These are phyloP conservation scores for Fusarium secorum DNA, from an alignment of 2,329 filamentous ascomycete species.

Conservation along the genomic window DNA sequence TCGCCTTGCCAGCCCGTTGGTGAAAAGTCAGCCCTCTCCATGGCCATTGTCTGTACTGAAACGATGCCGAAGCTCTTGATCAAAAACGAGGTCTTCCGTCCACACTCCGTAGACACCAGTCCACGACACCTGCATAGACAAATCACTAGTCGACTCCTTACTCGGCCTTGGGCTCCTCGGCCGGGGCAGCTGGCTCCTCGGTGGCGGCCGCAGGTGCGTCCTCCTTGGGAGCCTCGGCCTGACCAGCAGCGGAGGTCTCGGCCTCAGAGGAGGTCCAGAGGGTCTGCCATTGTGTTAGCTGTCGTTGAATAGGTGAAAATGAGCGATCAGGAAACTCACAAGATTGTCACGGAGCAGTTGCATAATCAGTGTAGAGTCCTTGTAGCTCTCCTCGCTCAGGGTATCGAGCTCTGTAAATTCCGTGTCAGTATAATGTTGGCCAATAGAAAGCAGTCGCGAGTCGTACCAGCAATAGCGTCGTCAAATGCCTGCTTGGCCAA, in stretches of 20 bases:
- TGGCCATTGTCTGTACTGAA: conserved; percentile 56
- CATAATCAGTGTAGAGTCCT: conserved; percentile 99
- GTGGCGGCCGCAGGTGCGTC: conserved; percentile 60
- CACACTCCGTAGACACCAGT: conserved; percentile 72
- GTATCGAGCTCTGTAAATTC: conserved; percentile 82
- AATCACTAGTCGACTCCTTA: conserved; percentile 52
- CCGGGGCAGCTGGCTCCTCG: conserved; percentile 62
- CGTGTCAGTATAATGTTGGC: background rate
- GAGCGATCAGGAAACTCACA: conserved; percentile 59
- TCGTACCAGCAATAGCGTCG: conserved; percentile 84
- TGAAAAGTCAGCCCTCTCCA: conserved; percentile 47
- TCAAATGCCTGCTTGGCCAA: conserved; percentile 99
- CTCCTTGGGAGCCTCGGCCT: conserved; percentile 59
- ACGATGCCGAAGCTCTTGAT: conserved; percentile 57
- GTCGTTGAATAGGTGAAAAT: background rate
- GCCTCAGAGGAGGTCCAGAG: conserved; percentile 99
- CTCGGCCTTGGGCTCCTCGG: conserved; percentile 75
- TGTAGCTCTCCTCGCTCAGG: conserved; percentile 98
- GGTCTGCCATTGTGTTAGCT: conserved; percentile 67
- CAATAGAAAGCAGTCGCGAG: background rate
- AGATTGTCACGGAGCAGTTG: conserved; percentile 97
- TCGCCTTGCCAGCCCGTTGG: conserved; percentile 50
- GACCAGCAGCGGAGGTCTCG: conserved; percentile 72
- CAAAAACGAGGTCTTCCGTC: conserved; percentile 65
- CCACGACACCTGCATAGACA: conserved; percentile 53